Percentiles rank a stretch among this genome's conserved stretches.
phyloP scores from a whole-genome alignment of 2,329 filamentous ascomycete species.

The Mycosphaerelloides madeirae region DNA sequence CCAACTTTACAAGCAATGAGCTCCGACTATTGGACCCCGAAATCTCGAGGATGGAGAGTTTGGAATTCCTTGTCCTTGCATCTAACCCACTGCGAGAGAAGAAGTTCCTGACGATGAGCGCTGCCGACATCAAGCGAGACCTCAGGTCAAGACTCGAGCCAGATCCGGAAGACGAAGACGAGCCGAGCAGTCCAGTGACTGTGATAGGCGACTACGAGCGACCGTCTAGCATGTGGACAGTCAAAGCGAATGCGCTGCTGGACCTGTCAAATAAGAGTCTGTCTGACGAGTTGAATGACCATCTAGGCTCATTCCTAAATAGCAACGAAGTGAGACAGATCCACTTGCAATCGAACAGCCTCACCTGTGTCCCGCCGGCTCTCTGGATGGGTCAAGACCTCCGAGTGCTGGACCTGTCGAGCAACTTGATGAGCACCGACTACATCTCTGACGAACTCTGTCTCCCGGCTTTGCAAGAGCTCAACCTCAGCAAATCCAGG shows the following conservation, averaged over 20 bases:
- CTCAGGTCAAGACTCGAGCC: slow-evolving; percentile 64
- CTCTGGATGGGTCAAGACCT: slow-evolving; percentile 67
- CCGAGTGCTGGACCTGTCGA: slow-evolving; percentile 44
- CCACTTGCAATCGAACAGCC: slow-evolving; percentile 71
- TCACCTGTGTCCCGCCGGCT: slow-evolving; percentile 63
- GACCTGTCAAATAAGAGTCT: slow-evolving; percentile 39
- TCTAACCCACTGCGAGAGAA: slow-evolving; percentile 90
- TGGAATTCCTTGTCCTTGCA: slow-evolving; percentile 70
- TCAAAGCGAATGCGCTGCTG: slow-evolving; percentile 34
- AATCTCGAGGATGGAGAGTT: slow-evolving; percentile 71
- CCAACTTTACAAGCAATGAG: slow-evolving; percentile 82
- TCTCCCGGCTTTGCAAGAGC: slow-evolving; percentile 68
- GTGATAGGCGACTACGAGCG: slow-evolving; percentile 18
- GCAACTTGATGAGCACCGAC: slow-evolving; percentile 48
- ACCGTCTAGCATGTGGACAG: slow-evolving; percentile 20
- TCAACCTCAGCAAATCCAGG: slow-evolving; percentile 71
- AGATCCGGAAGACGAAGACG: slow-evolving; percentile 34
- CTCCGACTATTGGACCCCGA: slow-evolving; percentile 70
- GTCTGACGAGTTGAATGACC: slow-evolving; percentile 36
- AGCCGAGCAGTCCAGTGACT: slow-evolving; percentile 21
- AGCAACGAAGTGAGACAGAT: slow-evolving; percentile 51
- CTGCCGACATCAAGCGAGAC: slow-evolving; percentile 73
- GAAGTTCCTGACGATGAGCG: slow-evolving; percentile 75
- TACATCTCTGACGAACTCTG: slow-evolving; percentile 57
- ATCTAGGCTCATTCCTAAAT: slow-evolving; percentile 41